Evolutionary conservation across 2,329 filamentous ascomycete species (phyloP).

Genomic region (Botrytis cinerea): DNA sequence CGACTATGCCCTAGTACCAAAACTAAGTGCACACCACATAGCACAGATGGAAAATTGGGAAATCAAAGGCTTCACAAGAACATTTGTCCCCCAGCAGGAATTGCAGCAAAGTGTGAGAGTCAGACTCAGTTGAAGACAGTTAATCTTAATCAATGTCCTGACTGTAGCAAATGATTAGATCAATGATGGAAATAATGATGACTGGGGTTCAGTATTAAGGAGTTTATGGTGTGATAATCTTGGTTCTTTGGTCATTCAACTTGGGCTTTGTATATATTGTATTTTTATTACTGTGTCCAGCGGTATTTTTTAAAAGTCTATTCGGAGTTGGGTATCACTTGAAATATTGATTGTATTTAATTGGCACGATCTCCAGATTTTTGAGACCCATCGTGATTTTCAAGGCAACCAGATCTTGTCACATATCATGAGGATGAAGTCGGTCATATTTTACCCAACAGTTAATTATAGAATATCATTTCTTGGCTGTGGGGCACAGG

Average conservation of each 20-base stretch:
- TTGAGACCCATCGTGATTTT: no score
- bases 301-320: no score
- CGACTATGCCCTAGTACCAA: neutral
- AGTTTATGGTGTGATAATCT: neutral
- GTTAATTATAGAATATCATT: neutral
- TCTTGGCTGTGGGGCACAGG: neutral
- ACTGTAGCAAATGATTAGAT: neutral
- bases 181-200: neutral
- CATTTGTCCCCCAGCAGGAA: slow-evolving; percentile 19
- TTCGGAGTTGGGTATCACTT: neutral
- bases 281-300: neutral
- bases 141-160: slow-evolving; percentile 12
- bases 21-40: neutral
- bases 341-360: neutral
- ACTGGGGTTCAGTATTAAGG: neutral
- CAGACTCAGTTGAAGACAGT: neutral
- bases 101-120: neutral
- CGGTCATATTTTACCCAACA: neutral
- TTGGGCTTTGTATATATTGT: neutral
- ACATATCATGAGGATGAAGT: neutral
- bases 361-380: neutral
- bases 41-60: neutral
- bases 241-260: no score
- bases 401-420: neutral
- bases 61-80: neutral